Evolutionary conservation across 371 early-diverging fungal genomes (phyloP), one percentile per base, ranked within the genome.

Genomic region (Rhizopus sp.): DNA sequence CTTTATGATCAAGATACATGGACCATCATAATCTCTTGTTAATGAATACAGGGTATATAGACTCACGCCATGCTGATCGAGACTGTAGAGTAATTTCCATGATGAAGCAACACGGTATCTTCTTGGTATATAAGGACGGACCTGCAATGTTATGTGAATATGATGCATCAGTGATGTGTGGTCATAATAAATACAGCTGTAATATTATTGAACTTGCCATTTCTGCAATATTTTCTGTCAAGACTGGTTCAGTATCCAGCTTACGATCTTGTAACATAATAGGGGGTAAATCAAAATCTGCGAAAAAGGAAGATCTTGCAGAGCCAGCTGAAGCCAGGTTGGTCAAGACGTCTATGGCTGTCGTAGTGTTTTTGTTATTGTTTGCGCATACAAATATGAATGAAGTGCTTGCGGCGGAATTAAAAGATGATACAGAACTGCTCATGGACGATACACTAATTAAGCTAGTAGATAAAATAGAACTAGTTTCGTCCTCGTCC

Each of bases 1-100:
- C 53, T 88, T 90, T 53, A 93, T 82, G 9, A 84, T 84, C 50
- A 93, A 64, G 9, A 93, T 55, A 61, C 86, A 79, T 5, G 92
- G 89, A 0, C 89, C 90, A 59, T 86, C 85, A 59, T 68, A 62
- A 4, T 51, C 68, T 52, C 78, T 78, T 48, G 81, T 82, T 4
- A 73, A 70, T 29, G 80, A 68, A 64, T 88, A 92, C 57, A 97
- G 77, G 1, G 95, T 95, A 46, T 84, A 68, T 57, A 96, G 69
- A 66, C 91, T 90, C 35, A 92, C 88, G 0, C 97, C 97, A 69
- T 97, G 95, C 61, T 94, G 93, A 57, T 94, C 94, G 32, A 94
- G 77, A 50, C 90, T 90, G 70, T 97, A 97, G 4, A 92, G 58
- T 10, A 97, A 77, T 4, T 78, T 79, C 93, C 93, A 94, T 41